These are phyloP conservation scores for Peniophora sp. DNA, from an alignment of 1,284 basidiomycete species.

Conservation along the genomic window DNA sequence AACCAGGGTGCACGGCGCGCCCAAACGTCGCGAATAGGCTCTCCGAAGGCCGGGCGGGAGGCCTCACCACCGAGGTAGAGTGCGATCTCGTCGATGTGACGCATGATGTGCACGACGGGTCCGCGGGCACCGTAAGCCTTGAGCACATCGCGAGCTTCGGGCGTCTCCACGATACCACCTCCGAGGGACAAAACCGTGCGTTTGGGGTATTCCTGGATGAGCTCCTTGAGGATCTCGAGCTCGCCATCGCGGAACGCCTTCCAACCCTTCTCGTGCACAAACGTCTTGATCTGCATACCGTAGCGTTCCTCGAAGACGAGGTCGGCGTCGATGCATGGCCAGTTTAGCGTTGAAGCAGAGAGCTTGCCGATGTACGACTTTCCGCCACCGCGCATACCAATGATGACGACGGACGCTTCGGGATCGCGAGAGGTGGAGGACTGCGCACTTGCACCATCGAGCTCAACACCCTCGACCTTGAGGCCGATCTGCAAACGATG, in stretches of 20 bases:
- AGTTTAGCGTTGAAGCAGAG: conserved; percentile 68
- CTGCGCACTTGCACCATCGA: conserved; percentile 39
- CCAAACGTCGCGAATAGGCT: conserved; percentile 79
- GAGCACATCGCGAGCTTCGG: conserved; percentile 65
- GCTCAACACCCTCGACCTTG: conserved; percentile 78
- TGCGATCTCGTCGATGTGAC: conserved; percentile 66
- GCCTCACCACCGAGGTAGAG: conserved; percentile 75
- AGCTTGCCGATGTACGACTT: conserved; percentile 87
- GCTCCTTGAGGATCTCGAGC: conserved; percentile 47
- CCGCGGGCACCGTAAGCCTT: conserved; percentile 58
- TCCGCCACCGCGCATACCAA: conserved; percentile 96
- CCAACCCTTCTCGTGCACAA: conserved; percentile 76
- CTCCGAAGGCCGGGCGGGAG: conserved; percentile 80
- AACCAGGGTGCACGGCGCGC: conserved; percentile 84
- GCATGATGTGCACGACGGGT: conserved; percentile 65
- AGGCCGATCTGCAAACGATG: conserved; percentile 72
- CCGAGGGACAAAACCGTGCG: conserved; percentile 87
- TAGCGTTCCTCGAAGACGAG: conserved; percentile 66
- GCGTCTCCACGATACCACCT: conserved; percentile 90
- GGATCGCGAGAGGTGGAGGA: conserved; percentile 33
- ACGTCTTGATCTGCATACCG: conserved; percentile 62
- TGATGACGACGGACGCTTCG: conserved; percentile 72
- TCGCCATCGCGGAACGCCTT: conserved; percentile 66
- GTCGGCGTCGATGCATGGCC: conserved; percentile 88
- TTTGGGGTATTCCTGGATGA: conserved; percentile 49